Conservation (phyloP, 306 rosid species). For the Vicia sativa region DNA sequence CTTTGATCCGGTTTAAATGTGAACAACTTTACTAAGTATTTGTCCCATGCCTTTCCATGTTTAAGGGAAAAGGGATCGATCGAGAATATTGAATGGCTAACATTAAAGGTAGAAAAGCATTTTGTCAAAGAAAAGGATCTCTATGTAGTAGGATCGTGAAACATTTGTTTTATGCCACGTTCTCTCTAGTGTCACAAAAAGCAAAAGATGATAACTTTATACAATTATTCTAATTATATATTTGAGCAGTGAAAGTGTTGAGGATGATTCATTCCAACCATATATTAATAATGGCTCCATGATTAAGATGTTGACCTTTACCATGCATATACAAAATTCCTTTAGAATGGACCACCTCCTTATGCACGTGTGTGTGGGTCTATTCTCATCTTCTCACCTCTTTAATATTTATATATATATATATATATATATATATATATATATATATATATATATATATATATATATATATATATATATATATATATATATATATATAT, state of each 20-base stretch:
- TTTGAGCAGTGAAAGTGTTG: constrained; percentile 45
- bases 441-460: no score
- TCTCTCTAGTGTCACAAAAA: constrained; percentile 38
- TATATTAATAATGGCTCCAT: constrained; percentile 73
- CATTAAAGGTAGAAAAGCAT: constrained; percentile 34
- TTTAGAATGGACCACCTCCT: constrained; percentile 65
- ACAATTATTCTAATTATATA: not conserved
- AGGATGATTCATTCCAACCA: constrained; percentile 54
- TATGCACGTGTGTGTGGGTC: constrained; percentile 86
- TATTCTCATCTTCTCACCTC: no score
- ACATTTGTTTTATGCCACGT: constrained; percentile 55
- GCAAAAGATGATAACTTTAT: constrained; percentile 14
- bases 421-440: no score
- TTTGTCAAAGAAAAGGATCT: constrained; percentile 32
- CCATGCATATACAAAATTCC: constrained; percentile 63
- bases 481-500: no score
- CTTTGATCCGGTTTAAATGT: no score
- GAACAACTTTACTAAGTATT: not conserved
- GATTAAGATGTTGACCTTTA: constrained; percentile 78
- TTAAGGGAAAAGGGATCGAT: not conserved
- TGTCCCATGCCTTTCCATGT: constrained; percentile 5
- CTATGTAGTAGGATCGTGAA: constrained; percentile 52
- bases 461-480: no score
- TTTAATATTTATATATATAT: no score
- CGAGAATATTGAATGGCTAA: constrained; percentile 47